Base-by-base conservation (phyloP, 148 eudicot species). In the Polygonum maritimum region DNA sequence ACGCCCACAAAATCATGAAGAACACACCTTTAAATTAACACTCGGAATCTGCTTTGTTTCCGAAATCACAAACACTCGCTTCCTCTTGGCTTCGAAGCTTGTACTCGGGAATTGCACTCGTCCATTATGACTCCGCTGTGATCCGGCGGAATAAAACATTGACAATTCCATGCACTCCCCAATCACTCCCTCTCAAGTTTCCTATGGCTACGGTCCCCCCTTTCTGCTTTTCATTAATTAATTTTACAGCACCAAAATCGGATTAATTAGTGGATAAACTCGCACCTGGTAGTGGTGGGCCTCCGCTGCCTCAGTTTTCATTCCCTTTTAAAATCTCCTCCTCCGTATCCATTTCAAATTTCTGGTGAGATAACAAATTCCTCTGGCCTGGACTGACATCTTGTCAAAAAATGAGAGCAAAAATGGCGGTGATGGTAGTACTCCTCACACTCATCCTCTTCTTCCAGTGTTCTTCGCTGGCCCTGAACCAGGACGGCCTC, bases 401-500 rank as follows among this genome's bases (percentile, higher is more conserved):
- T 62, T 62, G 38, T 62, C 69, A 62, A 19, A 65, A 65, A 35
- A 35, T 65, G n/a, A 63, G 39, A 13, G 70, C n/a, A 40, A 26
- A 26, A 21, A 58, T 21, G 60, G 22, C 60, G 26, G 60, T 54
- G 38, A 31, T 60, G 69, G 2, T 36, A 15, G 0, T 26, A 26
- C 31, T 26, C 31, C 3, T 60, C 18, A 67, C 73, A 73, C 40
- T 75, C 55, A 18, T 83, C 74, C 6, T 80, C 21, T 9, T 82
- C 60, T 36, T 85, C 57, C 6, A 80, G 14, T n/a, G 75, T 40
- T 8, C 74, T 40, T 62, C 70, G 9, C 44, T 73, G 1, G 44
- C 79, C 3, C 78, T 81, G 62, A 86, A 80, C 88, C 88, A 84
- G 75, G 92, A 90, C n/a, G 88, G 88, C 3, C 80, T 73, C n/a